Evolutionary conservation across 2,329 filamentous ascomycete genomes (phyloP).

Genomic region (Fonsecaea nubica): DNA sequence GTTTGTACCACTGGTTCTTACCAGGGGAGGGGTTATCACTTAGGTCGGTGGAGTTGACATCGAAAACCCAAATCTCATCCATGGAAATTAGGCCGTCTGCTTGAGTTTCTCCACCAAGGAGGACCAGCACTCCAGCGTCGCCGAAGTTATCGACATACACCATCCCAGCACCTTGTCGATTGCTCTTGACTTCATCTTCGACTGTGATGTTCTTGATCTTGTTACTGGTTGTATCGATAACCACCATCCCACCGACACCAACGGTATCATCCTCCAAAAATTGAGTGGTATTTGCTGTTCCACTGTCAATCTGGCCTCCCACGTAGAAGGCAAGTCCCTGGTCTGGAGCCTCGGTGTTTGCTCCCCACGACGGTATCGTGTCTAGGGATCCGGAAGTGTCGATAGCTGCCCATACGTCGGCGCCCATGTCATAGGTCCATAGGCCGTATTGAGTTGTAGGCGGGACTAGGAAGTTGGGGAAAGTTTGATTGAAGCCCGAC

Average conservation of each 20-base stretch:
- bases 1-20: conserved; percentile 52
- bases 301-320: conserved; percentile 50
- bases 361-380: conserved; percentile 47
- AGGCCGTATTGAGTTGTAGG: conserved; percentile 41
- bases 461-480: conserved; percentile 42
- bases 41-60: conserved; percentile 46
- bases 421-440: conserved; percentile 43
- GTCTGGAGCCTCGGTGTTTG: conserved; percentile 48
- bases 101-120: conserved; percentile 47
- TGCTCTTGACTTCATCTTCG: conserved; percentile 41
- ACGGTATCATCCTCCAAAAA: conserved; percentile 32
- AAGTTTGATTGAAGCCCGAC: conserved; percentile 42
- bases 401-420: conserved; percentile 40
- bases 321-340: conserved; percentile 50
- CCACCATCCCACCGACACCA: conserved; percentile 49
- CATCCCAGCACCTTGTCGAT: conserved; percentile 49
- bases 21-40: conserved; percentile 31
- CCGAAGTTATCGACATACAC: conserved; percentile 48
- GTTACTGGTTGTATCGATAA: conserved; percentile 47
- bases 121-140: conserved; percentile 48
- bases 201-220: conserved; percentile 50
- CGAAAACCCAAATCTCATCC: conserved; percentile 50
- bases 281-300: conserved; percentile 42
- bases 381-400: conserved; percentile 39
- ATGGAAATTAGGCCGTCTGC: conserved; percentile 42